Base-by-base conservation (phyloP, 805 yeast species). In the Lipomyces sp. region DNA sequence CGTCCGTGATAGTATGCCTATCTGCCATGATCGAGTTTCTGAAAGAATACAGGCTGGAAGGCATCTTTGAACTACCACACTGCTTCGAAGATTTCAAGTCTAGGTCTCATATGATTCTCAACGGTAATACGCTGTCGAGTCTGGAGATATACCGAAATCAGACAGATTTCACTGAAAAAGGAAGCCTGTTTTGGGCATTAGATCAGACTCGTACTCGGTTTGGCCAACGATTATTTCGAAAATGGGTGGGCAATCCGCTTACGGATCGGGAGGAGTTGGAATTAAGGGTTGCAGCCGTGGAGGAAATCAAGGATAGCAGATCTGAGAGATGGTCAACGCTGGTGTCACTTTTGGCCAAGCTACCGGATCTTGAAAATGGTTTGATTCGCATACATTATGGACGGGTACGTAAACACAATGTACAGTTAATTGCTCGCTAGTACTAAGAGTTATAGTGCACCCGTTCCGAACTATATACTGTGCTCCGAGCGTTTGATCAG, bases 161-260 rank as follows among this genome's bases (percentile, higher is more conserved):
- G 2, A 86, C 95, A 0, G 86, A 86, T 68, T 75, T 78, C 11
- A 78, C 81, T 3, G 80, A 80, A 7, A 77, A 81, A 39, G 98
- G 98, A 0, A 86, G 97, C 0, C 78, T 94, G 13, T 75, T 90
- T 15, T 90, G 96, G 92, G 79, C 91, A 1, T 72, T 95, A 66
- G 90, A 94, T 75, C 92, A 89, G 70, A 90, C 98, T 0, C 78
- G 85, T 42, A 90, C 98, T 0, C 81, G 83, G 35, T 89, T 88
- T 76, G 99, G 99, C 0, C 83, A 81, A 56, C 77, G 97, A 62
- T 72, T 85, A 65, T 75, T 95, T 13, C 80, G 82, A 35, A 79
- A 83, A 50, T 95, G 99, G 99, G 78, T 93, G 0, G 81, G 86
- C 0, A 80, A 83, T 66, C 99, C 99, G 0, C 80, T 93, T 30